Conservation (phyloP, 495 filamentous ascomycete species). For the Amniculicola lignicola region DNA sequence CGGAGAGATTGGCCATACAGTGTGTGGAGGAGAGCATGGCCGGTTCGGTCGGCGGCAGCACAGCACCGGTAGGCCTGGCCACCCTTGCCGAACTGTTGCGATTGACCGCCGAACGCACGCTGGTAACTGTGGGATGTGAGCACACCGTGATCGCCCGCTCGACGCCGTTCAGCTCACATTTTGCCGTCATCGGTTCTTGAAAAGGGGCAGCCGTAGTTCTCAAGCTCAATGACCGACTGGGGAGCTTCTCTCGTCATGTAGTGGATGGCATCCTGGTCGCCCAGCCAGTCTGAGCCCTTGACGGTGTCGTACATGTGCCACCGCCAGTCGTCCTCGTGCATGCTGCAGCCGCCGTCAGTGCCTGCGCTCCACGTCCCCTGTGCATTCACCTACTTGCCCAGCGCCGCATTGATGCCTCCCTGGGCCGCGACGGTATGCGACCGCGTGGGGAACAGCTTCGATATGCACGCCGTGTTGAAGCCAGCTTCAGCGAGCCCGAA, state of each 20-base stretch:
- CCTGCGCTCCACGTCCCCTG: not conserved
- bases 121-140: conserved; percentile 60
- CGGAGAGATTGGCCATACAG: conserved; percentile 95
- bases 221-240: conserved; percentile 85
- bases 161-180: conserved; percentile 57
- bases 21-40: conserved; percentile 93
- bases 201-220: conserved; percentile 97
- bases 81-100: conserved; percentile 89
- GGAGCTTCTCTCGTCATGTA: conserved; percentile 98
- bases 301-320: conserved; percentile 99
- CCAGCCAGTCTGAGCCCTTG: conserved; percentile 97
- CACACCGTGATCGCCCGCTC: too few species aligned
- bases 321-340: conserved; percentile 92
- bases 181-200: conserved; percentile 94
- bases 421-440: conserved; percentile 94
- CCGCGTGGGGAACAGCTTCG: conserved; percentile 94
- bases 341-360: conserved; percentile 43
- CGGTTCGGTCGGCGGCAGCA: conserved; percentile 91
- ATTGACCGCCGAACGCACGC: conserved; percentile 96
- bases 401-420: conserved; percentile 91
- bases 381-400: conserved; percentile 68
- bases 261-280: conserved; percentile 98
- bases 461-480: conserved; percentile 97
- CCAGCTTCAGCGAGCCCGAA: conserved; percentile 96
- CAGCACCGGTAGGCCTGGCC: conserved; percentile 96